These are phyloP conservation scores for Oryza glaberrima DNA, from an alignment of 176 grass and related monocot species.

Conservation along the genomic window DNA sequence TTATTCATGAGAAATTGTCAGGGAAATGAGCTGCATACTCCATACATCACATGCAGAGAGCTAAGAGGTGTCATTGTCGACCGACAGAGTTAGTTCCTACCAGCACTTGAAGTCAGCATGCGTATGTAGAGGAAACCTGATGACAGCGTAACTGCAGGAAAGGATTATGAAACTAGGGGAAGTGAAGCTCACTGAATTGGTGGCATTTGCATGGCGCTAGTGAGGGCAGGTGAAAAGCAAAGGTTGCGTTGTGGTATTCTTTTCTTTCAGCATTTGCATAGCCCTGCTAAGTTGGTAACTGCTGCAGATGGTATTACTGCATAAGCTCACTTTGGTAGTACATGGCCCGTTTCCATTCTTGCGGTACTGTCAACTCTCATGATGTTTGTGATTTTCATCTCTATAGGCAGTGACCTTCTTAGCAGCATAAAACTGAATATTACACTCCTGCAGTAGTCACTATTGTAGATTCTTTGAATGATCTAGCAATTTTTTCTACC, in stretches of 20 bases:
- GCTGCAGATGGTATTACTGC: not conserved
- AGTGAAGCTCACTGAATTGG: not conserved
- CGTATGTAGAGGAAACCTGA: not conserved
- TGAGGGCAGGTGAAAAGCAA: not conserved
- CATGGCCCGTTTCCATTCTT: not conserved
- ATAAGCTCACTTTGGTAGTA: not conserved
- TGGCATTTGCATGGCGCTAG: not conserved
- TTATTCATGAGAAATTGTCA: not conserved
- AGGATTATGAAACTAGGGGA: not conserved
- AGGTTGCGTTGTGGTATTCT: not conserved
- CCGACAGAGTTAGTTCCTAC: not conserved
- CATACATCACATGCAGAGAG: too few species aligned
- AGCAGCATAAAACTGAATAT: not conserved
- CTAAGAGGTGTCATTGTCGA: not conserved
- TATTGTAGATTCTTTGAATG: too few species aligned
- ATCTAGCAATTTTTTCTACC: too few species aligned
- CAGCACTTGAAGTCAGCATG: not conserved
- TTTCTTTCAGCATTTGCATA: not conserved
- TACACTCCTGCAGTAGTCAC: not conserved
- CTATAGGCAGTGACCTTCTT: too few species aligned
- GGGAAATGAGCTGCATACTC: not conserved
- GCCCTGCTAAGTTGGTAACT: not conserved
- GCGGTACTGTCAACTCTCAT: not conserved
- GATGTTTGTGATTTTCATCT: not conserved
- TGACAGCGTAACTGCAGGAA: not conserved